These are phyloP conservation scores for Kodamaea ohmeri DNA, from an alignment of 1,139 yeast genomes.

Conservation along the genomic window DNA sequence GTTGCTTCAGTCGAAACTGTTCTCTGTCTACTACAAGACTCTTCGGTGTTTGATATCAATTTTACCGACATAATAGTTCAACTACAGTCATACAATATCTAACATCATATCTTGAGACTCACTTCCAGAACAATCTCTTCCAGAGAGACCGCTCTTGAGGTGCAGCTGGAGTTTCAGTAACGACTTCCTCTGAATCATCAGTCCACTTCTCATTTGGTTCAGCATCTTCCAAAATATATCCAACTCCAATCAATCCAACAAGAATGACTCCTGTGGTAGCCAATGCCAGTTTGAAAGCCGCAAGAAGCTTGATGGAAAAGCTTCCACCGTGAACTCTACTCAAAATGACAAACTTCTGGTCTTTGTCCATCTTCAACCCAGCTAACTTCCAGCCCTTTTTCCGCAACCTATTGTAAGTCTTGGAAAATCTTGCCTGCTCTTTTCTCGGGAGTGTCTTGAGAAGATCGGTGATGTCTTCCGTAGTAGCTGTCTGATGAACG, in stretches of 20 bases:
- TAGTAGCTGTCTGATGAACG: constrained; percentile 36
- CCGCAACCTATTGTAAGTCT: constrained; percentile 32
- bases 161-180: constrained; percentile 4
- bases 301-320: constrained; percentile 13
- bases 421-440: constrained; percentile 31
- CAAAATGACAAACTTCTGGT: constrained; percentile 34
- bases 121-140: constrained; percentile 10
- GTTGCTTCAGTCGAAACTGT: no score
- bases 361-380: constrained; percentile 34
- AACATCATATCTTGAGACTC: not conserved
- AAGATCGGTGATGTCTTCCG: constrained; percentile 47
- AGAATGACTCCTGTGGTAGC: constrained; percentile 37
- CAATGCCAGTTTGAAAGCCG: constrained; percentile 26
- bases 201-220: not conserved
- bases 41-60: no score
- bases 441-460: constrained; percentile 37
- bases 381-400: constrained; percentile 44
- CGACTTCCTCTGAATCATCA: not conserved
- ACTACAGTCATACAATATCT: not conserved
- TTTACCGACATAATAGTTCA: not conserved
- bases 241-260: constrained; percentile 28
- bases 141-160: constrained; percentile 8
- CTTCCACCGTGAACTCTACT: constrained; percentile 19
- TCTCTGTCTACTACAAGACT: no score
- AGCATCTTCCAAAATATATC: constrained; percentile 19